A percentile compares a stretch with the other conserved stretches of the same genome.
Evolutionary conservation across 345 rosid genomes (phyloP).

Genomic region (Eucalyptus caleyi): DNA sequence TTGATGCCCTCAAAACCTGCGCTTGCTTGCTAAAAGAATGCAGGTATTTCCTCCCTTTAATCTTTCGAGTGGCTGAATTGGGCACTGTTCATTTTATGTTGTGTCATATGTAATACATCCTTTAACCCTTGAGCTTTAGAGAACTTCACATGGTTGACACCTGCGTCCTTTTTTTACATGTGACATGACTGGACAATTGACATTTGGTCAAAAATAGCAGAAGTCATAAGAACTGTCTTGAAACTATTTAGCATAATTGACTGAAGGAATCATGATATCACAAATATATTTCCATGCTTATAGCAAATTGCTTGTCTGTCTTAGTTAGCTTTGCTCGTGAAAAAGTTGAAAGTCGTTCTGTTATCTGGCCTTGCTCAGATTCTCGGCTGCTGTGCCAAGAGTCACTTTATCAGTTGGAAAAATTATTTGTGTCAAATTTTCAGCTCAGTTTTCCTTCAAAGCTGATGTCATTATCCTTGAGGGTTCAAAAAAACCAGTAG

Average conservation of each 20-base stretch:
- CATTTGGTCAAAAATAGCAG: neutral
- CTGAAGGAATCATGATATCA: neutral
- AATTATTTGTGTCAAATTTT: neutral
- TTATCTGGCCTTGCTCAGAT: neutral
- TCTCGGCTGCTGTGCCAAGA: neutral
- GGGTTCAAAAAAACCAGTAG: neutral
- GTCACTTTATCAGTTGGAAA: neutral
- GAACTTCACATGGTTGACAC: neutral
- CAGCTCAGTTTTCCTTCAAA: neutral
- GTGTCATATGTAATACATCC: neutral
- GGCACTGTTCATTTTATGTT: neutral
- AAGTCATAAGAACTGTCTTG: neutral
- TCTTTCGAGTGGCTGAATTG: neutral
- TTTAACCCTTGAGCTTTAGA: neutral
- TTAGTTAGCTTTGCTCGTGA: neutral
- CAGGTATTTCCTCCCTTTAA: slow-evolving; percentile 39
- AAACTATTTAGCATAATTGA: neutral
- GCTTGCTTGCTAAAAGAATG: slow-evolving; percentile 79
- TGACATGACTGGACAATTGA: neutral
- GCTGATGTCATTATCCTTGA: neutral
- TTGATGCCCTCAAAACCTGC: slow-evolving; percentile 92
- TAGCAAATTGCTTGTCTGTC: neutral
- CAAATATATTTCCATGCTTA: neutral
- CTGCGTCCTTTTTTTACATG: neutral
- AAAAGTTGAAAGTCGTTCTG: neutral